Percentiles rank a stretch among this genome's conserved stretches.
Conservation (phyloP, 176 grass and related monocot genomes). For the Melocanna baccifera region DNA sequence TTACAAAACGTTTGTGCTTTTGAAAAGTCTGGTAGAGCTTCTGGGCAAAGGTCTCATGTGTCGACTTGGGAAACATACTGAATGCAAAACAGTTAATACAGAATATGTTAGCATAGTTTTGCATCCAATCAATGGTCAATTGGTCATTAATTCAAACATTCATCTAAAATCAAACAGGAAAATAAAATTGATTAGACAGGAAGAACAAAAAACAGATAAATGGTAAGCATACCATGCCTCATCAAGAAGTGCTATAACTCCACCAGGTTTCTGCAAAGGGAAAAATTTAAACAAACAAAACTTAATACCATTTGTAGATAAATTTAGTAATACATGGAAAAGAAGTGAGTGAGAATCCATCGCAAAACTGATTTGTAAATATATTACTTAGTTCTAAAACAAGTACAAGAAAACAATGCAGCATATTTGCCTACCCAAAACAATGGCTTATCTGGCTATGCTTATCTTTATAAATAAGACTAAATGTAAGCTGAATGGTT, state of each 20-base stretch:
- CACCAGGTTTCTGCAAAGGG: conserved; percentile 93
- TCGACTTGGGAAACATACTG: conserved; percentile 99
- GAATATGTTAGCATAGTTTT: conserved; percentile 23
- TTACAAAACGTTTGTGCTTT: conserved; percentile 81
- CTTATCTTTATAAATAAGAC: not conserved
- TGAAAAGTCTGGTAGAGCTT: conserved; percentile 98
- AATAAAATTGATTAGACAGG: conserved; percentile 18
- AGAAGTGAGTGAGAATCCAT: not conserved
- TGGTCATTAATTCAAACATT: conserved; percentile 24
- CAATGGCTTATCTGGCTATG: not conserved
- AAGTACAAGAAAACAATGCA: conserved; percentile 20
- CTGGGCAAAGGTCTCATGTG: conserved; percentile 95
- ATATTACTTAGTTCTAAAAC: not conserved
- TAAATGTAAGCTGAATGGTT: not conserved
- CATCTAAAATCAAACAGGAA: not conserved
- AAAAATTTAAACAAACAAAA: not conserved
- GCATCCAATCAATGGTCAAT: not conserved
- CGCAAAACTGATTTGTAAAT: conserved; percentile 10
- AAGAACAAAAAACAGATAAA: conserved; percentile 29
- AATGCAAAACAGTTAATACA: conserved; percentile 20
- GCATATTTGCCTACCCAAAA: conserved; percentile 5
- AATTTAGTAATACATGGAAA: conserved; percentile 20
- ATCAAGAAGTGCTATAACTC: conserved; percentile 95
- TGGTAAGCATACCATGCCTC: conserved; percentile 80
- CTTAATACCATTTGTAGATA: not conserved